Evolutionary conservation across 495 filamentous ascomycete species (phyloP).

Genomic region (Staphylotrichum tortipilum): DNA sequence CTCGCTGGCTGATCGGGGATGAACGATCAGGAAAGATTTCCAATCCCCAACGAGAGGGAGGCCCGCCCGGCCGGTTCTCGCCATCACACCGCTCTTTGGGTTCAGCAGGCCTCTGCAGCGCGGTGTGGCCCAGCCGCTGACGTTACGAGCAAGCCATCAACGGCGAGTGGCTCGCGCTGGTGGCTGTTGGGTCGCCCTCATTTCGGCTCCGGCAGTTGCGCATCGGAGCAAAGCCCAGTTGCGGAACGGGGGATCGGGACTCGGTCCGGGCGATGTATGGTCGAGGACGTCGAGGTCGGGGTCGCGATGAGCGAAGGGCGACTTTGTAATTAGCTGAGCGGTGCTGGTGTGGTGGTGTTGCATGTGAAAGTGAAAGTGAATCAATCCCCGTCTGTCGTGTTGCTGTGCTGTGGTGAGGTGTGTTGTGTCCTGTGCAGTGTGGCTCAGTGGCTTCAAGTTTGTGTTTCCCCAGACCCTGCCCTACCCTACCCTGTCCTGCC

Average conservation of each 20-base stretch:
- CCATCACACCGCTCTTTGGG: conserved; percentile 10
- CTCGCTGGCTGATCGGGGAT: neutral
- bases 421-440: too few species aligned
- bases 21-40: neutral
- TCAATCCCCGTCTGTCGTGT: too few species aligned
- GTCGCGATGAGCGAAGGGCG: too few species aligned
- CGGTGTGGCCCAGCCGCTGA: too few species aligned
- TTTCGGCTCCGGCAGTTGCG: conserved; percentile 3
- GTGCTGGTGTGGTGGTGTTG: too few species aligned
- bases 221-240: neutral
- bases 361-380: too few species aligned
- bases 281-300: neutral
- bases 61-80: neutral
- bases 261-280: neutral
- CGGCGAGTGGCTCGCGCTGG: neutral
- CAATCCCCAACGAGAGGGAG: neutral
- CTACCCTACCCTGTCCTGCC: too few species aligned
- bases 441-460: too few species aligned
- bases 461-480: too few species aligned
- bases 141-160: neutral
- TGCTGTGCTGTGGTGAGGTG: too few species aligned
- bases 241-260: neutral
- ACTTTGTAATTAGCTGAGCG: neutral
- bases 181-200: neutral
- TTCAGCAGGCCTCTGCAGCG: too few species aligned